These are phyloP conservation scores for Hanseniaspora meyeri DNA, from an alignment of 805 yeast species.

Conservation along the genomic window DNA sequence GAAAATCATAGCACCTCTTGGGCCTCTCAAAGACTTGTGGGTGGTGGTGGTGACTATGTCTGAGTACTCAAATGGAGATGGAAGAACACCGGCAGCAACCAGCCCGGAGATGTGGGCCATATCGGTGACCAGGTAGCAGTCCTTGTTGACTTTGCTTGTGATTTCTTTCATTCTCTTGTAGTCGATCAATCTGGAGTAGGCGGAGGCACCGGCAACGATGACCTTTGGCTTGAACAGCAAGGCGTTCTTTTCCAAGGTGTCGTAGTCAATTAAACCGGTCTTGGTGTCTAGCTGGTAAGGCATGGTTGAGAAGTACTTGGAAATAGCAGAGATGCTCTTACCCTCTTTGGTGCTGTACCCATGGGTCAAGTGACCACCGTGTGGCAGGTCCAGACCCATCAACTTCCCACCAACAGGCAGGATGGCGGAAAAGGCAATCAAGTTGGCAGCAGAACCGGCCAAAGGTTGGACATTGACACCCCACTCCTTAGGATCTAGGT, in stretches of 20 bases:
- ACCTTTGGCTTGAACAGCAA: slow-evolving; percentile 85
- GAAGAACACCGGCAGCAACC: slow-evolving; percentile 86
- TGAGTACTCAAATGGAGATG: slow-evolving; percentile 84
- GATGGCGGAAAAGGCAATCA: slow-evolving; percentile 81
- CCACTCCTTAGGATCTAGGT: slow-evolving; percentile 69
- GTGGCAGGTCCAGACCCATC: slow-evolving; percentile 96
- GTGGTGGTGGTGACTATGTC: slow-evolving; percentile 97
- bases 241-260: slow-evolving; percentile 70
- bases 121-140: slow-evolving; percentile 84
- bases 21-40: slow-evolving; percentile 95
- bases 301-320: slow-evolving; percentile 94
- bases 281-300: slow-evolving; percentile 80
- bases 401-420: slow-evolving; percentile 82
- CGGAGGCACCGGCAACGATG: slow-evolving; percentile 93
- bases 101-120: slow-evolving; percentile 98
- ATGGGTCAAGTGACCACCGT: slow-evolving; percentile 95
- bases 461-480: slow-evolving; percentile 95
- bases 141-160: slow-evolving; percentile 62
- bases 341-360: slow-evolving; percentile 70
- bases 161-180: slow-evolving; percentile 81
- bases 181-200: slow-evolving; percentile 83
- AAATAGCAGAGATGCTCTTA: slow-evolving; percentile 79
- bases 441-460: slow-evolving; percentile 94
- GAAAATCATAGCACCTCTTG: slow-evolving; percentile 97
- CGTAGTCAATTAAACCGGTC: slow-evolving; percentile 89